These are phyloP conservation scores for Exserohilum turcica DNA, from an alignment of 2,329 filamentous ascomycete genomes.

Conservation along the genomic window DNA sequence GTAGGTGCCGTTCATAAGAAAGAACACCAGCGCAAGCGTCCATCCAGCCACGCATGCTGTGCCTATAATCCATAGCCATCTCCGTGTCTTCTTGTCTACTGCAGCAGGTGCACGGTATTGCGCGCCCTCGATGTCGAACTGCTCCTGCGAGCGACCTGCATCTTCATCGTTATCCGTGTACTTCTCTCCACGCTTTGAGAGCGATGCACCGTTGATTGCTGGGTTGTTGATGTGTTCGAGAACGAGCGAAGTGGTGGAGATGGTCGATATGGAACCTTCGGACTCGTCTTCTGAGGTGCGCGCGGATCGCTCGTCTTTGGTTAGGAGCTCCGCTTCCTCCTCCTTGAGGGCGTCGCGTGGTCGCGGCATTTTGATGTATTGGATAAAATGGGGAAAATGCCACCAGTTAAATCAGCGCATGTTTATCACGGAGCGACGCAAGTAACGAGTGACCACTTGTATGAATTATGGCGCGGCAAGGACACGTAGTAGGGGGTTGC, in stretches of 20 bases:
- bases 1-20: slow-evolving; percentile 69
- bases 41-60: slow-evolving; percentile 69
- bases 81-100: slow-evolving; percentile 69
- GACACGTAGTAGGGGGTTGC: slow-evolving; percentile 12
- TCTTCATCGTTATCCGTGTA: slow-evolving; percentile 48
- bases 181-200: slow-evolving; percentile 38
- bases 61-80: slow-evolving; percentile 65
- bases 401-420: slow-evolving; percentile 22
- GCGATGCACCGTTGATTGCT: slow-evolving; percentile 44
- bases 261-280: slow-evolving; percentile 69
- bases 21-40: slow-evolving; percentile 70
- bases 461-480: slow-evolving; percentile 1
- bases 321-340: slow-evolving; percentile 55
- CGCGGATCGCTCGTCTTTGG: slow-evolving; percentile 37
- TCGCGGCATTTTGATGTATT: slow-evolving; percentile 38
- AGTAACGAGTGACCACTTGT: background rate
- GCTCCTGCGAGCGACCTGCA: slow-evolving; percentile 54
- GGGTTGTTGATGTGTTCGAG: slow-evolving; percentile 75
- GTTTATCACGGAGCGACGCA: slow-evolving; percentile 2
- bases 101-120: slow-evolving; percentile 53
- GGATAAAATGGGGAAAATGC: background rate
- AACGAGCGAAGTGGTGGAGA: slow-evolving; percentile 82
- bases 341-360: slow-evolving; percentile 43
- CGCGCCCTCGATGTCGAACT: slow-evolving; percentile 58
- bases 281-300: slow-evolving; percentile 44